These are phyloP conservation scores for Calonectria henricotiae DNA, from an alignment of 2,329 filamentous ascomycete genomes.

Conservation along the genomic window DNA sequence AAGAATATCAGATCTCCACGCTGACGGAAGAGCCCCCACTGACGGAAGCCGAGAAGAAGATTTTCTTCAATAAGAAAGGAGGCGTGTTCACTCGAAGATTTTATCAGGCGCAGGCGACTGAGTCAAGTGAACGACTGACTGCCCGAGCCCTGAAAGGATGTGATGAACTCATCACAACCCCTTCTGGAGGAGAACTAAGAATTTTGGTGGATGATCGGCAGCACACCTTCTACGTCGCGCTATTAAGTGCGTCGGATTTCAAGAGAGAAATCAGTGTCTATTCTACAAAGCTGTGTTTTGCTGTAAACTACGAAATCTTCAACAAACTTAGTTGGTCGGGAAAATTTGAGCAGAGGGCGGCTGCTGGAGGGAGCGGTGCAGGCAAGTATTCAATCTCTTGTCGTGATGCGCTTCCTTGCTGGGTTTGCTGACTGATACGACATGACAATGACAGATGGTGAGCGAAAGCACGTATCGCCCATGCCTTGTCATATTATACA, in stretches of 20 bases:
- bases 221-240: background rate
- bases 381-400: background rate
- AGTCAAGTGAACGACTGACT: background rate
- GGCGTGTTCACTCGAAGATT: background rate
- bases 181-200: background rate
- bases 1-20: background rate
- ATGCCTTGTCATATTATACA: slow-evolving; percentile 1
- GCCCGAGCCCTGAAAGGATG: background rate
- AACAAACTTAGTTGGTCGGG: background rate
- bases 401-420: background rate
- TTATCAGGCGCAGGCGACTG: background rate
- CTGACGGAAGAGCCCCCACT: background rate
- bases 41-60: slow-evolving; percentile 1
- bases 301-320: background rate
- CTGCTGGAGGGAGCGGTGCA: background rate
- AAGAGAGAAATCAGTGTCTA: background rate
- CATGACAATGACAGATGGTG: background rate
- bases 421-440: background rate
- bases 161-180: background rate
- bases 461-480: background rate
- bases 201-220: background rate
- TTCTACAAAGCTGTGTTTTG: background rate
- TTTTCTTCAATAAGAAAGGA: background rate
- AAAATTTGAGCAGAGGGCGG: slow-evolving; percentile 1
- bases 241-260: background rate